These are phyloP conservation scores for Fusarium algeriense DNA, from an alignment of 2,329 filamentous ascomycete species.

Conservation along the genomic window DNA sequence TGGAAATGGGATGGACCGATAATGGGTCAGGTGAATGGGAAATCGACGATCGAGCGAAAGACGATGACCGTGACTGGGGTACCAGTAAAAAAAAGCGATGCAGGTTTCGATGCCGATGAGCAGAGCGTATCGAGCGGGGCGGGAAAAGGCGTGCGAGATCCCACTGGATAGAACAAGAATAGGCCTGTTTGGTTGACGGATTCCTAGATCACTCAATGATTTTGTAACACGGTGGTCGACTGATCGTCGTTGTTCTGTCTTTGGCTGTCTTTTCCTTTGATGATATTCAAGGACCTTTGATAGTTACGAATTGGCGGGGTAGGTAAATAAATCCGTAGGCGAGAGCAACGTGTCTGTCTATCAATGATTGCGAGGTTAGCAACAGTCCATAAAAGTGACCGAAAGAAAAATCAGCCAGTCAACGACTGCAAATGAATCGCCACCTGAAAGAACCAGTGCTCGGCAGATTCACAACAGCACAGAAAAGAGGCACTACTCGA, in stretches of 20 bases:
- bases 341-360: slow-evolving; percentile 30
- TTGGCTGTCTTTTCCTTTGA: slow-evolving; percentile 26
- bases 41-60: slow-evolving; percentile 43
- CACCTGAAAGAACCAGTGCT: slow-evolving; percentile 8
- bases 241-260: slow-evolving; percentile 16
- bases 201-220: slow-evolving; percentile 4
- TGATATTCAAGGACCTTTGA: slow-evolving; percentile 17
- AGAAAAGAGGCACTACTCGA: slow-evolving; percentile 15
- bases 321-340: slow-evolving; percentile 14
- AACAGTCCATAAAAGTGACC: slow-evolving; percentile 7
- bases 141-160: slow-evolving; percentile 11
- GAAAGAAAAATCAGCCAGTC: slow-evolving; percentile 8
- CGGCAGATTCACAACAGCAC: slow-evolving; percentile 4
- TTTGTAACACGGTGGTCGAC: neutral
- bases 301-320: slow-evolving; percentile 29
- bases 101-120: slow-evolving; percentile 35
- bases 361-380: slow-evolving; percentile 31
- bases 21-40: slow-evolving; percentile 43
- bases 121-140: slow-evolving; percentile 27
- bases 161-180: slow-evolving; percentile 14
- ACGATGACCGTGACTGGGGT: slow-evolving; percentile 33
- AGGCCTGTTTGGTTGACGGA: slow-evolving; percentile 7
- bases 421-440: slow-evolving; percentile 9
- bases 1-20: slow-evolving; percentile 43
- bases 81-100: slow-evolving; percentile 36